Base-by-base conservation (phyloP, 2,329 filamentous ascomycete species). In the Metarhizium guizhouense region DNA sequence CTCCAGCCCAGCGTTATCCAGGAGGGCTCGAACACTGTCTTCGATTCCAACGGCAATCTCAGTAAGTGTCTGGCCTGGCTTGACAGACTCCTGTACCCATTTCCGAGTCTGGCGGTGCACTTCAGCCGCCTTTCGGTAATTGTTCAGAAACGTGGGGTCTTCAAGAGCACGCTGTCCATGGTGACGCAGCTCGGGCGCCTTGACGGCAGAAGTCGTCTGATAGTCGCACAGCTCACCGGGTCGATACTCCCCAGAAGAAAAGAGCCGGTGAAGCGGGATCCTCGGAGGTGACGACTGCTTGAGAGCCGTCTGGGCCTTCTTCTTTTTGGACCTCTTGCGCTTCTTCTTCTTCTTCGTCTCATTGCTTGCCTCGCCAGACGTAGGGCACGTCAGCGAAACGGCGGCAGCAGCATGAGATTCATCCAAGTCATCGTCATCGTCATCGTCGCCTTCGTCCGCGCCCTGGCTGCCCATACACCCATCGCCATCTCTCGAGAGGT, bases 21-120 rank as follows among this genome's bases (percentile, higher is more conserved):
- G 82, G 59, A 94, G 72, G 7, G 85, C 82, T 59, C 89, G 82
- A 29, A 92, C 87, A 47, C 86, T 81, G 64, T 91, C 85, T 64
- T 94, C 90, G 61, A 94, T 93, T 4, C 86, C 87, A 61, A 88
- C 83, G 1, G 88, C 88, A 59, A 94, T 90, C 64, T 90, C 85
- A 2, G 82, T 87, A 64, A 94, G 73, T 1, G 79, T 82, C 74
- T 88, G 83, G 29, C 89, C 89, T 0, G 89, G 89, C 72, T 89
- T 88, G 67, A 91, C 88, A 64, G 80, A 85, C 59, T 85, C 83
- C 68, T 88, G 86, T 0, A 86, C 88, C 81, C 87, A 91, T 66
- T 88, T 84, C 47, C 89, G 83, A 47, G 92, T 88, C 65, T 94
- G 87, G 53, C 89, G 84, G 67, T 94, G 89, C 4, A 88, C 81